Conservation (phyloP, 2,329 filamentous ascomycete genomes). For the Sarocladium strictum region DNA sequence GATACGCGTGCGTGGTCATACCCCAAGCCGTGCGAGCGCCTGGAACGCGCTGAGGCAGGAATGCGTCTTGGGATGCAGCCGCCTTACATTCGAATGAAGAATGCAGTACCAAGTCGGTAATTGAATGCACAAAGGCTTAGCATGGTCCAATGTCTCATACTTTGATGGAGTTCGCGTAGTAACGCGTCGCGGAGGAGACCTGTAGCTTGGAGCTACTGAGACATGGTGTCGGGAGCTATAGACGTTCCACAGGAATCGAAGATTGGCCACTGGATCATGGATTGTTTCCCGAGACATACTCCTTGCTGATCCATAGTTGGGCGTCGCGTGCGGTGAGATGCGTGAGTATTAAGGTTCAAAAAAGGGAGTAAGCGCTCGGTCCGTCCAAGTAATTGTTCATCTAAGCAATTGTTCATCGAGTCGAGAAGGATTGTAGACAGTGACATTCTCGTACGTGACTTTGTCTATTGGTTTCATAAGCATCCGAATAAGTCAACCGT, state of each 20-base stretch:
- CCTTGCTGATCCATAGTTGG: not conserved
- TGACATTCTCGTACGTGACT: too few relatives aligned
- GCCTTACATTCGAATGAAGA: not conserved
- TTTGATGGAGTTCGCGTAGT: not conserved
- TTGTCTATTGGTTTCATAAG: too few relatives aligned
- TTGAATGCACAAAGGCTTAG: constrained; percentile 3
- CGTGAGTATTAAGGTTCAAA: not conserved
- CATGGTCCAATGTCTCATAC: constrained; percentile 1
- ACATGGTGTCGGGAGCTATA: not conserved
- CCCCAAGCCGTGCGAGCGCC: not conserved
- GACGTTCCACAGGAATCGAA: not conserved
- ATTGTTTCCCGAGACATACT: not conserved
- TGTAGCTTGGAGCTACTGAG: too few relatives aligned
- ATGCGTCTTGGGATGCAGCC: not conserved
- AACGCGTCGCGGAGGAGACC: not conserved
- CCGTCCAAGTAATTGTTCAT: too few relatives aligned
- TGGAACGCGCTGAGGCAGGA: not conserved
- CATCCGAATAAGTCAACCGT: too few relatives aligned
- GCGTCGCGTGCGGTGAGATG: not conserved
- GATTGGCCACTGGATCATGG: not conserved
- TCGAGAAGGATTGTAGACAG: too few relatives aligned
- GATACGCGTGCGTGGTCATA: not conserved
- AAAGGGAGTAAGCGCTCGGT: too few relatives aligned
- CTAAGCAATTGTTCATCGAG: too few relatives aligned
- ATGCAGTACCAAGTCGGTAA: not conserved